These are phyloP conservation scores for Lolium multiflorum DNA, from an alignment of 176 grass and related monocot genomes.

Conservation along the genomic window DNA sequence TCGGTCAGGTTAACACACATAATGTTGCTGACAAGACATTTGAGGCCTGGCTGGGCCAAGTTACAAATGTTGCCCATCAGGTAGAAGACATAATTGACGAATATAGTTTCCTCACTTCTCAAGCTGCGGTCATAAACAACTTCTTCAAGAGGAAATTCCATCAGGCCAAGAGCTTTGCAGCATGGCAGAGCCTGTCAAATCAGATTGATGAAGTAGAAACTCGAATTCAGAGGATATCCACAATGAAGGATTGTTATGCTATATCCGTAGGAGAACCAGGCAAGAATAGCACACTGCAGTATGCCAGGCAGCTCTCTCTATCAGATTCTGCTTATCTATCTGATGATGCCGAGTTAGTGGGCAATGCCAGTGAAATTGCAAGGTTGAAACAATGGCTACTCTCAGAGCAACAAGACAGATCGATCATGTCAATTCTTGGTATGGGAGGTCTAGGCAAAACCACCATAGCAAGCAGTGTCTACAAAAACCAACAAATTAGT, in stretches of 20 bases:
- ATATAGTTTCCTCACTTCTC: constrained; percentile 46
- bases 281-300: constrained; percentile 16
- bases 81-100: constrained; percentile 66
- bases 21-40: constrained; percentile 29
- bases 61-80: constrained; percentile 51
- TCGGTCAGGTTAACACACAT: constrained; percentile 33
- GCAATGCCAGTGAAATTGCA: constrained; percentile 36
- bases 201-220: constrained; percentile 52
- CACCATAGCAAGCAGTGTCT: constrained; percentile 43
- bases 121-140: neutral
- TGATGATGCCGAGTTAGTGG: constrained; percentile 46
- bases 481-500: constrained; percentile 39
- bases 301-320: neutral
- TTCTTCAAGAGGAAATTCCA: constrained; percentile 50
- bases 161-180: constrained; percentile 40
- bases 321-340: constrained; percentile 43
- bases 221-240: constrained; percentile 40
- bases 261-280: constrained; percentile 14
- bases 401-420: constrained; percentile 32
- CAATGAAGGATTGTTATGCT: constrained; percentile 49
- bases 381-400: constrained; percentile 43
- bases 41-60: constrained; percentile 44
- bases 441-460: constrained; percentile 77
- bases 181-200: constrained; percentile 28
- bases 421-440: constrained; percentile 48